These are phyloP conservation scores for Trichoderma sp. DNA, from an alignment of 2,329 filamentous ascomycete species.

Conservation along the genomic window DNA sequence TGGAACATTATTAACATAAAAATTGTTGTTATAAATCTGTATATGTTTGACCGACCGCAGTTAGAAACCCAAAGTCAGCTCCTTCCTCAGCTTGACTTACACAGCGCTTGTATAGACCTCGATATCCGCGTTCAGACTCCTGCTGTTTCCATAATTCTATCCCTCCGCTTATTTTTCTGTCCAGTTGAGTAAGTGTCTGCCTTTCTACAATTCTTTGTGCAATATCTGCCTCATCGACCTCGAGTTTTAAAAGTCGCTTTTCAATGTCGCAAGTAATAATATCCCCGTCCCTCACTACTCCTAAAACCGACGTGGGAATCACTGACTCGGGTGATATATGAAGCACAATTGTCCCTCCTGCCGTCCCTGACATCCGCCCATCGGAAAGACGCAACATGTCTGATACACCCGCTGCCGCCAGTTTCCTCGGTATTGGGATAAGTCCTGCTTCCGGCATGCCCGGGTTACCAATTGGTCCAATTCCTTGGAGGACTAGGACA, in stretches of 20 bases:
- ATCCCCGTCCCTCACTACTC: slow-evolving; percentile 76
- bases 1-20: too few species aligned
- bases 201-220: too few species aligned
- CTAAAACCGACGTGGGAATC: slow-evolving; percentile 74
- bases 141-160: background rate
- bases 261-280: slow-evolving; percentile 77
- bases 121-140: slow-evolving; percentile 53
- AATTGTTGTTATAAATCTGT: too few species aligned
- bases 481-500: slow-evolving; percentile 83
- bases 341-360: slow-evolving; percentile 86
- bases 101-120: slow-evolving; percentile 60
- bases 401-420: slow-evolving; percentile 71
- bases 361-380: slow-evolving; percentile 83
- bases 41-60: slow-evolving; percentile 38
- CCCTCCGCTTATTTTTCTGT: background rate
- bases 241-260: slow-evolving; percentile 55
- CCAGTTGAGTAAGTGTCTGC: slow-evolving; percentile 71
- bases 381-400: slow-evolving; percentile 88
- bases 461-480: slow-evolving; percentile 86
- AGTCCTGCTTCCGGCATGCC: slow-evolving; percentile 87
- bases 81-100: slow-evolving; percentile 65
- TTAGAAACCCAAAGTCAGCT: slow-evolving; percentile 66
- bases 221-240: slow-evolving; percentile 45
- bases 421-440: slow-evolving; percentile 71
- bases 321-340: slow-evolving; percentile 88